A percentile compares a stretch with the other conserved stretches of the same genome.
phyloP scores from a whole-genome alignment of 2,329 filamentous ascomycete genomes.

The Phialocephala sp. region DNA sequence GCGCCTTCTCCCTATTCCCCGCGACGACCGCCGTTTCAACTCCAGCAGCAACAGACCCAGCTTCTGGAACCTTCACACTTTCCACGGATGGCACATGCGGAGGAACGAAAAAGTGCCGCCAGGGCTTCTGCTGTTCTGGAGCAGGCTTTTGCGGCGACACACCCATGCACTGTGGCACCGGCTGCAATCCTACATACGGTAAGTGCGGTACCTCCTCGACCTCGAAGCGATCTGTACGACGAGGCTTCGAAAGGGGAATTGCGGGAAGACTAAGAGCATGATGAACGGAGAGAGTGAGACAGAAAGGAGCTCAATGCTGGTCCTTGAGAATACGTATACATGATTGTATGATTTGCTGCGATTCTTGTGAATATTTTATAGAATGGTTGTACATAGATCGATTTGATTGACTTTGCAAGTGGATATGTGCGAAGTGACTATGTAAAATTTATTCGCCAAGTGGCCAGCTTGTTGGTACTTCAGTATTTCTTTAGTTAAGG shows the following conservation, averaged over 20 bases:
- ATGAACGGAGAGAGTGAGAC: background rate
- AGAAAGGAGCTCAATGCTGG: background rate
- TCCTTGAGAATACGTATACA: background rate
- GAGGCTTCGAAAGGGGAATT: background rate
- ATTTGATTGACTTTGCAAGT: too few relatives aligned
- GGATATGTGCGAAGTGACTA: too few relatives aligned
- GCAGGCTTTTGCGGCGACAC: background rate
- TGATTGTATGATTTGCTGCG: background rate
- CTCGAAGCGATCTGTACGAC: too few relatives aligned
- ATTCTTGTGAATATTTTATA: background rate
- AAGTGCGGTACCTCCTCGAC: background rate
- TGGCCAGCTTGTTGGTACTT: background rate
- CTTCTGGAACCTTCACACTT: background rate
- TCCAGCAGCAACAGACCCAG: background rate
- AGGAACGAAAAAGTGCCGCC: background rate
- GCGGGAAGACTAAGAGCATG: background rate
- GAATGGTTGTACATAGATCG: background rate
- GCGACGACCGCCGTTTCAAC: background rate
- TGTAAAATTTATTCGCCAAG: background rate
- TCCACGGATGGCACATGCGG: constrained; percentile 1
- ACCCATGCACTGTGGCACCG: background rate
- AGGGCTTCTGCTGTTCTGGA: background rate
- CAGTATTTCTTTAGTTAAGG: too few relatives aligned
- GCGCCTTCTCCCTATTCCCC: background rate
- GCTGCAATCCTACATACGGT: background rate